phyloP scores from a whole-genome alignment of 495 filamentous ascomycete genomes.

The Lasiosphaeris hirsuta region DNA sequence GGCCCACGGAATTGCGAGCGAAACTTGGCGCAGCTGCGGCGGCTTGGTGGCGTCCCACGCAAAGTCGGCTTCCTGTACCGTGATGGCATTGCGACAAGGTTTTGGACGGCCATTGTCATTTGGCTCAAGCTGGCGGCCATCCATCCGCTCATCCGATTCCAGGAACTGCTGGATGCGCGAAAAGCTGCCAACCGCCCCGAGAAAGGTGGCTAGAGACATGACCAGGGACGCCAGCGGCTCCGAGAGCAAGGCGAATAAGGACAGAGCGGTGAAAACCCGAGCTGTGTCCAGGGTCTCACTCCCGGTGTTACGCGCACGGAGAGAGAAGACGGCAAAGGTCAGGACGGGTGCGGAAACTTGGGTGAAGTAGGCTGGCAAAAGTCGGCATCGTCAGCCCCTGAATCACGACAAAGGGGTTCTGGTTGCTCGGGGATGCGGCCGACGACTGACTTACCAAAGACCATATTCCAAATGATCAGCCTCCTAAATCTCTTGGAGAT shows the following conservation, averaged over 20 bases:
- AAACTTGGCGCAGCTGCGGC: slow-evolving; percentile 42
- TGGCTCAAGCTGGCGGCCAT: slow-evolving; percentile 9
- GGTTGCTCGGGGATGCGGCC: too few relatives aligned
- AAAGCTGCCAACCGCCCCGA: slow-evolving; percentile 56
- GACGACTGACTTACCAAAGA: slow-evolving; percentile 20
- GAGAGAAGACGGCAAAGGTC: slow-evolving; percentile 39
- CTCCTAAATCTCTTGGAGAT: slow-evolving; percentile 56
- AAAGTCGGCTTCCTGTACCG: slow-evolving; percentile 47
- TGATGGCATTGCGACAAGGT: slow-evolving; percentile 22
- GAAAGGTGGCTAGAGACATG: slow-evolving; percentile 52
- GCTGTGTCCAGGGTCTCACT: slow-evolving; percentile 45
- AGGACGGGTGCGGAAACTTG: slow-evolving; percentile 45
- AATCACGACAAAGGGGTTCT: too few relatives aligned
- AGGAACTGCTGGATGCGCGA: slow-evolving; percentile 58
- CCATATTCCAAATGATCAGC: slow-evolving; percentile 38
- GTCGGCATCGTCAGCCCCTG: slow-evolving; percentile 1
- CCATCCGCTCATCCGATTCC: slow-evolving; percentile 33
- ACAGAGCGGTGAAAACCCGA: slow-evolving; percentile 56
- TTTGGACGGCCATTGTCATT: too few relatives aligned
- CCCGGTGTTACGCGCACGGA: slow-evolving; percentile 26
- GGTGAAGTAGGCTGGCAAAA: slow-evolving; percentile 48
- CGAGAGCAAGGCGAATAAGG: slow-evolving; percentile 58
- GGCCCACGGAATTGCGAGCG: slow-evolving; percentile 30
- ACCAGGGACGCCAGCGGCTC: slow-evolving; percentile 57
- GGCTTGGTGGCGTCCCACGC: slow-evolving; percentile 49